phyloP scores from a whole-genome alignment of 345 rosid species.

The Firmiana major region DNA sequence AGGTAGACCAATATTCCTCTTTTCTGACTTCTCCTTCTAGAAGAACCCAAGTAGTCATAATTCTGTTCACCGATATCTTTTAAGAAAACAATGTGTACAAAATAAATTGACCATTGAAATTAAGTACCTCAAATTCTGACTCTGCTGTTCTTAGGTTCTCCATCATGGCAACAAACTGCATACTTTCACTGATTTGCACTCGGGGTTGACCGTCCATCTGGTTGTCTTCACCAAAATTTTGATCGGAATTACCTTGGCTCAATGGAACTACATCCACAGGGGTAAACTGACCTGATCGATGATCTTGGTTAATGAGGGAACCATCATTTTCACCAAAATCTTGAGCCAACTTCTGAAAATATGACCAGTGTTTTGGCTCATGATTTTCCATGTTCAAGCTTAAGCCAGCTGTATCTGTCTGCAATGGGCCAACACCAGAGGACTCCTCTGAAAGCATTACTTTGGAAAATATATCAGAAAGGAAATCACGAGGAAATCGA shows the following conservation, averaged over 20 bases:
- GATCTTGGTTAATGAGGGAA: constrained; percentile 58
- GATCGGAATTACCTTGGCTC: constrained; percentile 35
- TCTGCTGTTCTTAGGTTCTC: constrained; percentile 52
- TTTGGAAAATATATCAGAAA: constrained; percentile 66
- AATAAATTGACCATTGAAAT: constrained; percentile 25
- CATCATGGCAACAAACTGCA: constrained; percentile 61
- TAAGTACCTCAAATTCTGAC: constrained; percentile 56
- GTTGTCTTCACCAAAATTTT: constrained; percentile 41
- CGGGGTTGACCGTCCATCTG: constrained; percentile 32
- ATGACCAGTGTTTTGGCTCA: constrained; percentile 82
- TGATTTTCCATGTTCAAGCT: constrained; percentile 70
- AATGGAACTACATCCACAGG: constrained; percentile 39
- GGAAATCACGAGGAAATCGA: constrained; percentile 75
- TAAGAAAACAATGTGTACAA: constrained; percentile 9
- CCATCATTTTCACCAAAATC: constrained; percentile 50
- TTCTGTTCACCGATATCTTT: constrained; percentile 4
- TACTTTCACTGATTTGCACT: constrained; percentile 48
- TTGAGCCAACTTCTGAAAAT: constrained; percentile 80
- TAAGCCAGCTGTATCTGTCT: constrained; percentile 57
- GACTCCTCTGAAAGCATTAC: constrained; percentile 56
- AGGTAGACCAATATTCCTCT: constrained; percentile 49
- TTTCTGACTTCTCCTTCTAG: constrained; percentile 58
- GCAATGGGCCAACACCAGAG: constrained; percentile 33
- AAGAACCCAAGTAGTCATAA: constrained; percentile 25
- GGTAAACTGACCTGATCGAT: constrained; percentile 32